Base-by-base conservation (phyloP, 2,329 filamentous ascomycete genomes). In the Colletotrichum somersetense region DNA sequence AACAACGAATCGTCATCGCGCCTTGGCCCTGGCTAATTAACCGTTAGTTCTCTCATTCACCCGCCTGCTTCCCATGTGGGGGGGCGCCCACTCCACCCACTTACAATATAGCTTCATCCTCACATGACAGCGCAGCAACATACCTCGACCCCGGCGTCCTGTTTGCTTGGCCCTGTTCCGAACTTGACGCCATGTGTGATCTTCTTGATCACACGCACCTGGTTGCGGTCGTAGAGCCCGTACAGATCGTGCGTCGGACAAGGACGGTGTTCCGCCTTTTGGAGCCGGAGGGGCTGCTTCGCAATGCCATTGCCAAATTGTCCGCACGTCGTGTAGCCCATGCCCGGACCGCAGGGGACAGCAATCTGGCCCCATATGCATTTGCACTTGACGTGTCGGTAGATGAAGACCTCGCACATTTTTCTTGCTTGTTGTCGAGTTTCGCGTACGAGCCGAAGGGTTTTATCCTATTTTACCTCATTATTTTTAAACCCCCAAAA, bases 311-410 rank as follows among this genome's bases (percentile, higher is more conserved):
- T 73, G 30, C 75, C 69, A 64, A 82, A 81, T 74, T 82, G 80
- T 66, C 80, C 78, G 78, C 88, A 90, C 38, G 79, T 85, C 71
- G 78, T 79, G 79, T 89, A 89, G 71, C 87, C 86, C 78, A 82
- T 82, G 16, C 84, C 84, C 0, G 85, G 85, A 5, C 76, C 81
- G 80, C 88, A 90, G 7, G 85, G 83, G 56, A 79, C 73, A 4
- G 78, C 78, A 75, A 89, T 82, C 72, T 83, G 77, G 53, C 86
- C 82, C 88, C 88, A 90, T 75, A 81, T 83, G 81, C 89, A 88
- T 14, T 81, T 80, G 83, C 88, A 89, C 71, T 74, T 75, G 62
- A 83, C 84, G 78, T 87, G 85, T 70, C 81, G 80, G 78, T 83
- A 87, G 78, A 85, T 84, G 35, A 80, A 83, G n/a, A 84, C 81